Conservation (phyloP, 805 yeast genomes). For the Naumovozyma dairenensis region DNA sequence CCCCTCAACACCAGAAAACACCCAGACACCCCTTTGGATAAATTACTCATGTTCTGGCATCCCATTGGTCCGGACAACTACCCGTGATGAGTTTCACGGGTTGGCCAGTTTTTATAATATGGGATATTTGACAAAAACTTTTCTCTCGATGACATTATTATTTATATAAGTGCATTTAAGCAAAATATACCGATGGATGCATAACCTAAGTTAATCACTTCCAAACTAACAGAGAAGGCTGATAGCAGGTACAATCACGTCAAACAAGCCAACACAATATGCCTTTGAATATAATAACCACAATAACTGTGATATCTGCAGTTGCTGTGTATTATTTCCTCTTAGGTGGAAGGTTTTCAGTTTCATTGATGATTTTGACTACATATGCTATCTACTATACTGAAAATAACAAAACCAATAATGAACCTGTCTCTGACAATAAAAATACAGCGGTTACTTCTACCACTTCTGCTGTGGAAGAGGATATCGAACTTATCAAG, state of each 20-base stretch:
- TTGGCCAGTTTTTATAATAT: too few relatives aligned
- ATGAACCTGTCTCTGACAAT: background rate
- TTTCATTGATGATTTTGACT: conserved; percentile 24
- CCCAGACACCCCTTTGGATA: too few relatives aligned
- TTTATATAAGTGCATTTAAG: too few relatives aligned
- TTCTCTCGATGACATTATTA: too few relatives aligned
- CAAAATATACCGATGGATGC: too few relatives aligned
- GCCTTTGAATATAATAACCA: conserved; percentile 2
- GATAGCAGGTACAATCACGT: background rate
- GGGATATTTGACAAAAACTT: too few relatives aligned
- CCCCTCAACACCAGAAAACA: too few relatives aligned
- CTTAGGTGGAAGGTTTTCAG: conserved; percentile 31
- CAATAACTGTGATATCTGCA: conserved; percentile 3
- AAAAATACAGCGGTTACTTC: background rate
- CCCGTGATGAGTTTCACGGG: too few relatives aligned
- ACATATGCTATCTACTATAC: conserved; percentile 19
- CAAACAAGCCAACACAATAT: background rate
- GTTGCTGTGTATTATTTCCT: conserved; percentile 12
- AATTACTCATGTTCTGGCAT: too few relatives aligned
- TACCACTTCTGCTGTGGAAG: conserved; percentile 1
- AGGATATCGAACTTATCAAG: too few relatives aligned
- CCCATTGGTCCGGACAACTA: too few relatives aligned
- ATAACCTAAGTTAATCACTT: background rate
- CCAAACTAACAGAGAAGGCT: background rate
- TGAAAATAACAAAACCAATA: conserved; percentile 6